Evolutionary conservation across 208 protist genomes (phyloP).

Genomic region (Acanthamoeba lenticulata): DNA sequence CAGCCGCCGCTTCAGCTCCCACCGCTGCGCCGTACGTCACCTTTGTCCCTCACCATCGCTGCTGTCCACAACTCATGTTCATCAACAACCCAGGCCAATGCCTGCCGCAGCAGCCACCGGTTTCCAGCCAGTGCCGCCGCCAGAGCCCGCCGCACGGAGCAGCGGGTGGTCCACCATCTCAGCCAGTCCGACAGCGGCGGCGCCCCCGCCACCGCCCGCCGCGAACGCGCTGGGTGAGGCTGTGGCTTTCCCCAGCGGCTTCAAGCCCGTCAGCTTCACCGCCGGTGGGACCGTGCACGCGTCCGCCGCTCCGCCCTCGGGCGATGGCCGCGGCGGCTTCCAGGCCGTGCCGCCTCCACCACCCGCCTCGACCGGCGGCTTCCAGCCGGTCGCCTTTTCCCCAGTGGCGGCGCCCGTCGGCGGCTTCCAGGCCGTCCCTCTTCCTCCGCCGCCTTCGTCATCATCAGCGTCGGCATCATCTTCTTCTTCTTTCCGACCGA

Average conservation of each 20-base stretch:
- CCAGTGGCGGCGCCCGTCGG: not conserved
- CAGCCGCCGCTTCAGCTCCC: too few species aligned
- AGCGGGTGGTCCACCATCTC: too few species aligned
- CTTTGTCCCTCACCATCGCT: too few species aligned
- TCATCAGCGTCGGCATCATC: not conserved
- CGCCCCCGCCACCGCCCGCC: too few species aligned
- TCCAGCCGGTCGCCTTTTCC: not conserved
- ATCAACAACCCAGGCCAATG: too few species aligned
- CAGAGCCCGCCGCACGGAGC: not conserved
- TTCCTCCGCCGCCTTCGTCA: not conserved
- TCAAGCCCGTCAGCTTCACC: not conserved
- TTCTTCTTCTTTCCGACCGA: not conserved
- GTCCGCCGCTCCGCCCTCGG: not conserved
- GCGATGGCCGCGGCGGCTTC: not conserved
- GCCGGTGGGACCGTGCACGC: not conserved
- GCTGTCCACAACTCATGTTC: not conserved
- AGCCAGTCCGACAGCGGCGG: too few species aligned
- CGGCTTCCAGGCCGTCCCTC: not conserved
- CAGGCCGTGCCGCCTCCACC: not conserved
- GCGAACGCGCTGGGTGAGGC: too few species aligned
- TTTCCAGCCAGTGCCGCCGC: not conserved
- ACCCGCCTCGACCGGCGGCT: not conserved
- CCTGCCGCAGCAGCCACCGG: not conserved
- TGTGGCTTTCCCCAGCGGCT: not conserved
- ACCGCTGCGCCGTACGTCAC: too few species aligned